Evolutionary conservation across 306 rosid genomes (phyloP), one percentile per base, ranked within the genome.

Genomic region (Prunus mira): DNA sequence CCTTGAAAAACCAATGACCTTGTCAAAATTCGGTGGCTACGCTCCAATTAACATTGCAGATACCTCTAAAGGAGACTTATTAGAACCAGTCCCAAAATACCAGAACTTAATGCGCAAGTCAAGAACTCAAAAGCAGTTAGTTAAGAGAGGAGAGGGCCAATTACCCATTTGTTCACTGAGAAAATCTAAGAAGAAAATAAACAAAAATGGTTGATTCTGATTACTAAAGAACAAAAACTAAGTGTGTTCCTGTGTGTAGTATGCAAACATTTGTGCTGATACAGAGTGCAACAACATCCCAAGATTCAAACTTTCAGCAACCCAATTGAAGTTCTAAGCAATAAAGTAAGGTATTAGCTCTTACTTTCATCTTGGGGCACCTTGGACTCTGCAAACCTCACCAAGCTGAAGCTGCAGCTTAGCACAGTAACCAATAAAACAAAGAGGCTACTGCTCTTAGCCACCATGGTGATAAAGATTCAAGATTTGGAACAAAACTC

Each of bases 301-400:
- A 80, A 66, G 72, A 65, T 41, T 43, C 38, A 70, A 70, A 67
- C 56, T 51, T 72, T 80, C 19, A 65, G 34, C 28, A 47, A 1
- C 62, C n/a, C 18, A 78, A 49, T 54, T 12, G 19, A 63, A 63
- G 3, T 11, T 12, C 6, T 6, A 71, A 38, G 57, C 57, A 63
- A 78, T 1, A 14, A 41, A 51, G 54, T 19, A 12, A n/a, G 54
- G 4, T n/a, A 65, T 14, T 14, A 65, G 38, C 47, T 47, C 81
- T 76, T 52, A 81, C 96, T 90, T 81, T 92, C 96, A 62, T 88
- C 82, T 54, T 87, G 89, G 62, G 97, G 85, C 47, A 92, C 70
- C 75, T 57, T 73, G 12, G 92, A 79, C 61, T 80, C 89, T 5
- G 81, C 85, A 82, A 86, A 78, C 76, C 84, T 68, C 68, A 81